Percentiles rank a stretch among this genome's conserved stretches.
These are phyloP conservation scores for Cymbomonas tetramitiformis DNA, from an alignment of 139 green algal species.

Conservation along the genomic window DNA sequence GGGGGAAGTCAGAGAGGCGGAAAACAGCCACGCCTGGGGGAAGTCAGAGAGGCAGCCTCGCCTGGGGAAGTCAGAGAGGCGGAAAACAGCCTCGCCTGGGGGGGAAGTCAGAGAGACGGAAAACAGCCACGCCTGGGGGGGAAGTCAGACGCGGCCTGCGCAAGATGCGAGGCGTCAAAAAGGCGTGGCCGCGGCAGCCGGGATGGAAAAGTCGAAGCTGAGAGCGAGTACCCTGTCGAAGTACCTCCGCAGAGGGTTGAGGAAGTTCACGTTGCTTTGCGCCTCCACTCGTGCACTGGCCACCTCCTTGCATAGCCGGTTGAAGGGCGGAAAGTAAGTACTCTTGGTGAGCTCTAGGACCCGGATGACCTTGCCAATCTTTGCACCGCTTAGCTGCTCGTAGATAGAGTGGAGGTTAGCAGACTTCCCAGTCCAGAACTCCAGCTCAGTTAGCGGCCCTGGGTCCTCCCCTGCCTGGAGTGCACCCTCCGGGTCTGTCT, in stretches of 20 bases:
- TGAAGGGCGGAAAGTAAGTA: slow-evolving; percentile 66
- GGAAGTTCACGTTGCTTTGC: slow-evolving; percentile 54
- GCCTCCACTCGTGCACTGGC: slow-evolving; percentile 44
- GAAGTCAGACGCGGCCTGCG: no score
- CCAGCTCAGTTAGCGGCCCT: slow-evolving; percentile 64
- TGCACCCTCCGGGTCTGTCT: slow-evolving; percentile 49
- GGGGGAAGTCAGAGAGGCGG: no score
- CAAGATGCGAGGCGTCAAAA: no score
- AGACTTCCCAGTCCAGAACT: slow-evolving; percentile 69
- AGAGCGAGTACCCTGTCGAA: no score
- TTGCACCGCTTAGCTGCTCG: slow-evolving; percentile 49
- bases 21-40: no score
- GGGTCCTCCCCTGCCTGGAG: slow-evolving; percentile 40
- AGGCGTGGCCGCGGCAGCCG: no score
- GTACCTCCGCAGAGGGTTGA: slow-evolving; percentile 52
- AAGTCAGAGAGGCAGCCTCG: no score
- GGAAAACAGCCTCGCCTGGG: no score
- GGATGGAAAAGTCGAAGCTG: no score
- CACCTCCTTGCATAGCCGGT: slow-evolving; percentile 44
- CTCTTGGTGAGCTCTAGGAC: slow-evolving; percentile 54
- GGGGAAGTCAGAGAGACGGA: no score
- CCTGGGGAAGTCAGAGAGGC: no score
- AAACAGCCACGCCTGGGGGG: no score
- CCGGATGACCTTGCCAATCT: slow-evolving; percentile 49
- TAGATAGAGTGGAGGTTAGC: slow-evolving; percentile 64